phyloP scores from a whole-genome alignment of 1,284 basidiomycete genomes.

The Ganoderma meredithae region DNA sequence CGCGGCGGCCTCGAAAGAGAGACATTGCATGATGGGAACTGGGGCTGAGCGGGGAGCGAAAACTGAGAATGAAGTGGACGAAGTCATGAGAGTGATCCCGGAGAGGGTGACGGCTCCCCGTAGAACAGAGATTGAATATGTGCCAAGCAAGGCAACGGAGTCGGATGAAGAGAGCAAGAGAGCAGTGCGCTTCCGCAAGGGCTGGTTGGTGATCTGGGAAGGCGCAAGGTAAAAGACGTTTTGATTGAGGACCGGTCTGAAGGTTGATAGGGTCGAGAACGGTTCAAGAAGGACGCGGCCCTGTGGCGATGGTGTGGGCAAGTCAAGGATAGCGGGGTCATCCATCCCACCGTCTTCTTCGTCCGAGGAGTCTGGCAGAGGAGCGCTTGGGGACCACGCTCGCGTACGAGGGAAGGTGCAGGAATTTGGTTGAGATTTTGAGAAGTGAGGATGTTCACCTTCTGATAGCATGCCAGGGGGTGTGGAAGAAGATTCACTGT shows the following conservation, averaged over 20 bases:
- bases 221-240: conserved; percentile 53
- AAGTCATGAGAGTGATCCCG: conserved; percentile 56
- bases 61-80: conserved; percentile 51
- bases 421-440: not conserved
- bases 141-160: conserved; percentile 65
- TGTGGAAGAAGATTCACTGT: conserved; percentile 41
- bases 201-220: conserved; percentile 30
- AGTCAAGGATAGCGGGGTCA: conserved; percentile 26
- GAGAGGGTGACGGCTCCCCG: conserved; percentile 60
- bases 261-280: conserved; percentile 50
- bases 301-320: not conserved
- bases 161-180: conserved; percentile 54
- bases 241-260: conserved; percentile 48
- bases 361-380: conserved; percentile 58
- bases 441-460: conserved; percentile 33
- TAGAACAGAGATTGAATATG: conserved; percentile 60
- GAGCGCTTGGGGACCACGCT: conserved; percentile 63
- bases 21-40: conserved; percentile 59
- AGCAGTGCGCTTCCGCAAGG: conserved; percentile 38
- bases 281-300: not conserved
- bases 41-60: conserved; percentile 76
- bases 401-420: conserved; percentile 36
- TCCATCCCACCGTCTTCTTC: conserved; percentile 48
- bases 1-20: conserved; percentile 20
- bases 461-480: conserved; percentile 29